phyloP scores from a whole-genome alignment of 1,284 basidiomycete genomes.

The Moesziomyces sp. region DNA sequence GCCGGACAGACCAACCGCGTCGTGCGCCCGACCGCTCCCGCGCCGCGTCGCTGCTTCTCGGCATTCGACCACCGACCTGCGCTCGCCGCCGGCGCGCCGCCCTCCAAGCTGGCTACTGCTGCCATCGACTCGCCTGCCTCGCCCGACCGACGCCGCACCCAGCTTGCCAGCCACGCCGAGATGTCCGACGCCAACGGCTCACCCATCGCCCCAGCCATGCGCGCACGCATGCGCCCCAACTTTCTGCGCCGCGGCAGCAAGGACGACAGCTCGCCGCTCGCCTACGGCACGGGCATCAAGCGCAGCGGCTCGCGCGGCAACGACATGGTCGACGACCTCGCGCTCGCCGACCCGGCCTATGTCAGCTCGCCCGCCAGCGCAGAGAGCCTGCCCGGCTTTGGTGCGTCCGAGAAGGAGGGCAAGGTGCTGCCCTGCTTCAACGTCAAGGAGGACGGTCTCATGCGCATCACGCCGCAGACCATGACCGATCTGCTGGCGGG shows the following conservation, averaged over 20 bases:
- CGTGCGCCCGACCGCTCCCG: conserved; percentile 44
- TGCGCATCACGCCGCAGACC: conserved; percentile 85
- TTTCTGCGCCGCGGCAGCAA: conserved; percentile 52
- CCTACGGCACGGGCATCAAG: conserved; percentile 55
- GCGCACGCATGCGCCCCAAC: conserved; percentile 23
- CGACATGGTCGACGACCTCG: conserved; percentile 44
- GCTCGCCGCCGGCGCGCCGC: conserved; percentile 8
- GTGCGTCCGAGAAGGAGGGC: conserved; percentile 72
- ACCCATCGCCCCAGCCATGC: conserved; percentile 44
- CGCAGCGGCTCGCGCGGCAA: conserved; percentile 37
- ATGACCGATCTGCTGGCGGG: conserved; percentile 59
- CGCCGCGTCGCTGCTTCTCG: conserved; percentile 52
- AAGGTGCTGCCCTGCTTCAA: conserved; percentile 94
- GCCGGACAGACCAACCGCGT: conserved; percentile 25
- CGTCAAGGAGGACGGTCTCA: conserved; percentile 92
- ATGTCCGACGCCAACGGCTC: conserved; percentile 52
- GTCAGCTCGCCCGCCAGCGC: conserved; percentile 35
- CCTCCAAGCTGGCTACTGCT: conserved; percentile 13
- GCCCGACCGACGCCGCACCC: conserved; percentile 32
- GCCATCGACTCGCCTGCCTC: conserved; percentile 23
- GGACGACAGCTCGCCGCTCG: conserved; percentile 60
- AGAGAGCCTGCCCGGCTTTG: conserved; percentile 59
- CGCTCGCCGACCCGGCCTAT: conserved; percentile 24
- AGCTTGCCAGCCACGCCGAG: conserved; percentile 22
- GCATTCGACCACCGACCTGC: conserved; percentile 41